Evolutionary conservation across 1,284 basidiomycete genomes (phyloP), one percentile per base, ranked within the genome.

Genomic region (Tetrapyrgos nigripes): DNA sequence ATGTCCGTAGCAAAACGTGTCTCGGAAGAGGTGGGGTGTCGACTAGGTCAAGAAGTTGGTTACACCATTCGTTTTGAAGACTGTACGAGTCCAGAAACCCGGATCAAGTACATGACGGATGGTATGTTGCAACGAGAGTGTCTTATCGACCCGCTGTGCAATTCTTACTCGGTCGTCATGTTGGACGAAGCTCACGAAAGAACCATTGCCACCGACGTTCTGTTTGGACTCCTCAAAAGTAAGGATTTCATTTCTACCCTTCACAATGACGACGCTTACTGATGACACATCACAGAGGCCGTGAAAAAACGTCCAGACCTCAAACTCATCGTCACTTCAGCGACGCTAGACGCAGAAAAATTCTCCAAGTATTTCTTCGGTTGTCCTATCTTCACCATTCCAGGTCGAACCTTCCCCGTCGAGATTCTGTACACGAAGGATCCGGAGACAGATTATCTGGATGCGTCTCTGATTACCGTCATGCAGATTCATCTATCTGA

Each of bases 91-190:
- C 94, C 97, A 0, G 97, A 98, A 75, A 99, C 97, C 11, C 89
- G 92, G 70, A 98, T 99, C 84, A 99, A 99, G 78, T 99, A 97
- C 84, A 99, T 99, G 97, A 99, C 97, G 64, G 97, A 99, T 72
- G 97, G 97, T 80, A 98, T 99, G 95, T 84, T 99, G 13, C 93
- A 98, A 71, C 87, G 97, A 78, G 97, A 99, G 80, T 95, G 93
- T 69, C 80, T 99, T 48, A 92, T 98, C 66, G 97, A 99, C 71
- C 96, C 97, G 4, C 89, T 98, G 65, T 90, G 95, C 70, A 91
- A 88, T 55, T 85, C 88, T 49, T 99, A 99, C 74, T 95, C 94
- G 8, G 94, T 98, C 53, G 84, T 99, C 74, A 98, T 99, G 92
- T 82, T 99, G 68, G 97, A 99, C 74, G 97, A 99, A 78, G 97